These are phyloP conservation scores for Cenchrus fungigraminus DNA, from an alignment of 176 grass and related monocot species.

Conservation along the genomic window DNA sequence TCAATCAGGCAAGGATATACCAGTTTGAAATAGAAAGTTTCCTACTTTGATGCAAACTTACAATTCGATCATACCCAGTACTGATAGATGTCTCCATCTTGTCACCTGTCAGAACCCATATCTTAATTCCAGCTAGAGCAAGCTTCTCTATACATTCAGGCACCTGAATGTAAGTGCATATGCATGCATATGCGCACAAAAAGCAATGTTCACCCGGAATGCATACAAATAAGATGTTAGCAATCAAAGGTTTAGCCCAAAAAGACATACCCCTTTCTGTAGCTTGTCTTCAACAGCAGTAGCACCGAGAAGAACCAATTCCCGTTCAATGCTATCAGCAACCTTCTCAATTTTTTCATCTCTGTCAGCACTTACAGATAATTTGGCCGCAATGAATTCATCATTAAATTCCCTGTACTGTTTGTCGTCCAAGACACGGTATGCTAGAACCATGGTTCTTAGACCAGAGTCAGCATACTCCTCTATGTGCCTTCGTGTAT, in stretches of 20 bases:
- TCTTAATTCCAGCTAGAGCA: constrained; percentile 92
- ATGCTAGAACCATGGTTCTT: constrained; percentile 92
- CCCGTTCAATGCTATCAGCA: constrained; percentile 75
- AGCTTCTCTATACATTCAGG: constrained; percentile 99
- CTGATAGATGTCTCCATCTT: constrained; percentile 99
- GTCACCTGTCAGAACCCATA: constrained; percentile 97
- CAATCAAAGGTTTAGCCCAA: background rate
- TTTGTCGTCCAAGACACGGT: constrained; percentile 73
- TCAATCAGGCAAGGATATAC: constrained; percentile 38
- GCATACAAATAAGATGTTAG: constrained; percentile 14
- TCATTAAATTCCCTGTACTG: constrained; percentile 70
- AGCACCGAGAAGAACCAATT: constrained; percentile 91
- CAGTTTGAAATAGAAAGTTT: constrained; percentile 20
- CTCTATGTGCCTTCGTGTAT: constrained; percentile 84
- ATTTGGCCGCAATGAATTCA: constrained; percentile 71
- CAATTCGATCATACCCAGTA: constrained; percentile 66
- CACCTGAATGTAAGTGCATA: constrained; percentile 58
- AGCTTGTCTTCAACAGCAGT: constrained; percentile 99
- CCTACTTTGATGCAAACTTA: constrained; percentile 1
- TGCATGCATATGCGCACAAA: background rate
- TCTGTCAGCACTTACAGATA: constrained; percentile 66
- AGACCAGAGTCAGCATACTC: constrained; percentile 93
- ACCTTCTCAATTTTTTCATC: constrained; percentile 84
- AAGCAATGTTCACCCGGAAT: background rate
- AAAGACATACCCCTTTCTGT: constrained; percentile 76